Base-by-base conservation (phyloP, 306 rosid species). In the Nissolia schottii region DNA sequence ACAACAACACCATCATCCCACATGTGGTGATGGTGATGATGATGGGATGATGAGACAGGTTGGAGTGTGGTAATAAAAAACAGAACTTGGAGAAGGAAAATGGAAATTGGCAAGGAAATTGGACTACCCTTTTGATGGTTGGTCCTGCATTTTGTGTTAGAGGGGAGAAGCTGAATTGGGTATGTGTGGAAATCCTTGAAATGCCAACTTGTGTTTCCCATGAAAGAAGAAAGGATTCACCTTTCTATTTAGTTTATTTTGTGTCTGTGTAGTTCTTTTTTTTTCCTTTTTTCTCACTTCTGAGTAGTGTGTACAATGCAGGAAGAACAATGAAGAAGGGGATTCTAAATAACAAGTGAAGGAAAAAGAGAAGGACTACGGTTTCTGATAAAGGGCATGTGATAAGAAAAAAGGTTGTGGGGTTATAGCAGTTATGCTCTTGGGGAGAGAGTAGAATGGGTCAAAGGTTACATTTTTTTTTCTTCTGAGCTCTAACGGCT, bases 1-100 rank as follows among this genome's bases (percentile, higher is more conserved):
- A 91, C 93, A 49, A 80, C 38, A 4, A 87, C 77, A 32, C 91
- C 95, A 74, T 91, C 99, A 15, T 3, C n/a, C 84, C 88, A 83
- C 31, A 23, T 22, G 32, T 81, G 71, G 7, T 85, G n/a, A n/a
- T n/a, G n/a, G n/a, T n/a, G n/a, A n/a, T n/a, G n/a, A n/a, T n/a
- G n/a, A n/a, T n/a, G n/a, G n/a, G n/a, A n/a, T n/a, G n/a, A 88
- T 4, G 80, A 70, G 64, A 80, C 91, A 38, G 80, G 82, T 15
- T 46, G 77, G 65, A 51, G n/a, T n/a, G n/a, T 43, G 46, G 48
- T 34, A 4, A 46, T 34, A 4, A 46, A 35, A 40, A 46, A 75
- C n/a, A 76, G 38, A 62, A 70, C 76, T 49, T 80, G 86, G 61
- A 79, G 37, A 63, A 86, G 24, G 0, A 87, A 53, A 51, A 73